Base-by-base conservation (phyloP, 1,284 basidiomycete genomes). In the Tilletiopsis washingtonensis region DNA sequence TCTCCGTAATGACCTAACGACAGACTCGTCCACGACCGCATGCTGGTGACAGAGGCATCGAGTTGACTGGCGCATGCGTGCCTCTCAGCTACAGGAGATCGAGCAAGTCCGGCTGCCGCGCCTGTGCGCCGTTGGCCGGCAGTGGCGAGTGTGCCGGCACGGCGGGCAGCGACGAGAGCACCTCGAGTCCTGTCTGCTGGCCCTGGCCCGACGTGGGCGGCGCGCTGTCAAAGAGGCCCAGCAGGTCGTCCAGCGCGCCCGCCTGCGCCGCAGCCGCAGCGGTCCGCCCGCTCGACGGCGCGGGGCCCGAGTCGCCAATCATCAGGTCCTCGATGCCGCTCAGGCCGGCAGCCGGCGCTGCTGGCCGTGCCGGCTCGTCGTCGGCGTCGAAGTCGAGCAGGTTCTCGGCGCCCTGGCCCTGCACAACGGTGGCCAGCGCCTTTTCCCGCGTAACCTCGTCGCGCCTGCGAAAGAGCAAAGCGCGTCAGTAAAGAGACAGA, bases 371-470 rank as follows among this genome's bases (percentile, higher is more conserved):
- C 5, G 51, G 53, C 9, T 58, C 63, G 32, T 66, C 61, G 42
- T 73, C 70, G 40, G 69, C 70, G 36, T 65, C 67, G 46, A 72
- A 64, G 49, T 71, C 70, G 39, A 72, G 55, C 47, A 71, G 53
- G 17, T 70, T 69, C 49, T 73, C 69, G 21, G 62, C 60, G 41
- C 66, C 67, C 41, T 64, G 61, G 26, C 69, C 69, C 47, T 69
- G 67, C 3, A 71, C 67, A 11, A 71, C 73, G 84, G 88, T 72
- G 7, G 65, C 69, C 14, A 72, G 57, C 14, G 69, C 70, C 40
- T 64, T 66, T 19, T 67, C 59, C 2, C 67, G 54, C 19, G 65
- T 66, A 25, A 70, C 62, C 37, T 69, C 67, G 37, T 66, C 61
- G 23, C 58, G 49, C 25, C 40, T 50, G 26, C 4, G 24, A 12